Conservation (phyloP, 768 basidiomycete species). For the Tylopilus plumbeoviolaceoides region DNA sequence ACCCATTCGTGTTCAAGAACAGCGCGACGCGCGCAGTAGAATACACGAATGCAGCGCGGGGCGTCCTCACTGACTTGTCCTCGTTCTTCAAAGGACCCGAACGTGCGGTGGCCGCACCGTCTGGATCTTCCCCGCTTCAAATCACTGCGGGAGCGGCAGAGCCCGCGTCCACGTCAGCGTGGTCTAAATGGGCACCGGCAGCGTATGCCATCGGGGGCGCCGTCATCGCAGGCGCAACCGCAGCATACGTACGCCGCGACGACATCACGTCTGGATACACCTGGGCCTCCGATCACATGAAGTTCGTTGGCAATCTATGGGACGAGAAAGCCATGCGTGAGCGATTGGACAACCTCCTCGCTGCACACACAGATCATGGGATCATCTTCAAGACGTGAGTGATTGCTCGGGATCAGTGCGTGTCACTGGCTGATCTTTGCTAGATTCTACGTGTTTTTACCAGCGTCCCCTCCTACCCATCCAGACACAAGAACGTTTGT, state of each 20-base stretch:
- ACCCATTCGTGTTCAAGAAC: conserved; percentile 84
- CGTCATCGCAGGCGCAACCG: conserved; percentile 75
- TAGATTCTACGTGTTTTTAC: conserved; percentile 80
- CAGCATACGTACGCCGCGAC: conserved; percentile 77
- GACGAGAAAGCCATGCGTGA: conserved; percentile 58
- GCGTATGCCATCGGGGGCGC: conserved; percentile 72
- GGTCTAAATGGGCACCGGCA: conserved; percentile 66
- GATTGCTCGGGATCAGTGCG: not conserved
- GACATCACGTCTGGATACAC: conserved; percentile 66
- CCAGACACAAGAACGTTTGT: conserved; percentile 68
- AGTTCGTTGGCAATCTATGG: conserved; percentile 85
- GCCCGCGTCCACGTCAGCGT: conserved; percentile 31
- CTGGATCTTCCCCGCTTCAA: conserved; percentile 28
- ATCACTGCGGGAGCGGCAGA: conserved; percentile 29
- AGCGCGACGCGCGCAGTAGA: conserved; percentile 69
- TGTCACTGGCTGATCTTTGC: not conserved
- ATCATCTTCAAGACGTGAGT: conserved; percentile 73
- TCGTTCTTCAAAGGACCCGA: conserved; percentile 51
- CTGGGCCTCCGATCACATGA: conserved; percentile 86
- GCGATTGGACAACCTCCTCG: conserved; percentile 60
- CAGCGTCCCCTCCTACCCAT: conserved; percentile 59
- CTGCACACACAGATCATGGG: conserved; percentile 55
- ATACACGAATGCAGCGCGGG: conserved; percentile 63
- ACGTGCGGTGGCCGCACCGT: conserved; percentile 24
- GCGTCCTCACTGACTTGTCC: conserved; percentile 57